A percentile compares a stretch with the other conserved stretches of the same genome.
phyloP scores from a whole-genome alignment of 2,329 filamentous ascomycete species.

The Escovopsis sp. region DNA sequence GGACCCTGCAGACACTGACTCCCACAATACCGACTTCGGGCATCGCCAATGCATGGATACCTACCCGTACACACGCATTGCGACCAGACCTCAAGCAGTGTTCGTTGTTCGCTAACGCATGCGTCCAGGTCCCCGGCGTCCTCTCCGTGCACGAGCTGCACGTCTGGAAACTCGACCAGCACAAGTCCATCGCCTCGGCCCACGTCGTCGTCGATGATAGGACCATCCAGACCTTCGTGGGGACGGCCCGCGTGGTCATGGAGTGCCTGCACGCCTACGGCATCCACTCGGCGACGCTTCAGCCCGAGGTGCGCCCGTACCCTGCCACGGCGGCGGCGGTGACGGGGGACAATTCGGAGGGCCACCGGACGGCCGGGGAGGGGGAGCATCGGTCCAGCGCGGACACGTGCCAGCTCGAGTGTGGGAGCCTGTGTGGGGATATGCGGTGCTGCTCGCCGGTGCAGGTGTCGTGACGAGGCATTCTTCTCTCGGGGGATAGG shows the following conservation, averaged over 20 bases:
- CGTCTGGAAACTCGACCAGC: conserved; percentile 58
- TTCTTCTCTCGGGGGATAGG: no score
- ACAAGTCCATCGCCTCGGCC: conserved; percentile 52
- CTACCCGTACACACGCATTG: no score
- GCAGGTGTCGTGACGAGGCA: conserved; percentile 1
- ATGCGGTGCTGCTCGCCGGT: conserved; percentile 31
- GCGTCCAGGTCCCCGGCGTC: conserved; percentile 45
- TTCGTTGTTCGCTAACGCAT: neutral
- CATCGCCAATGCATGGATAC: no score
- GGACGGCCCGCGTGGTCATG: conserved; percentile 43
- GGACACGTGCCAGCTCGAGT: conserved; percentile 33
- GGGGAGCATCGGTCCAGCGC: conserved; percentile 10
- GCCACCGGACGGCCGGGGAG: conserved; percentile 9
- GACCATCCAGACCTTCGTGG: conserved; percentile 41
- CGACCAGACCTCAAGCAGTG: neutral
- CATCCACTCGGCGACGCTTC: conserved; percentile 55
- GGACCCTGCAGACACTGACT: no score
- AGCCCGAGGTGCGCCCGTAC: conserved; percentile 37
- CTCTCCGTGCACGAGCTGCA: conserved; percentile 56
- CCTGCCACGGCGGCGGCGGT: no score
- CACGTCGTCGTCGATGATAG: conserved; percentile 49
- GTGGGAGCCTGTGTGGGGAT: conserved; percentile 33
- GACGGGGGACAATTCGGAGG: no score
- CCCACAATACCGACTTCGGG: no score
- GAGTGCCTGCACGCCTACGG: conserved; percentile 61